Base-by-base conservation (phyloP, 129 eudicot species). In the Artemisia argyi region DNA sequence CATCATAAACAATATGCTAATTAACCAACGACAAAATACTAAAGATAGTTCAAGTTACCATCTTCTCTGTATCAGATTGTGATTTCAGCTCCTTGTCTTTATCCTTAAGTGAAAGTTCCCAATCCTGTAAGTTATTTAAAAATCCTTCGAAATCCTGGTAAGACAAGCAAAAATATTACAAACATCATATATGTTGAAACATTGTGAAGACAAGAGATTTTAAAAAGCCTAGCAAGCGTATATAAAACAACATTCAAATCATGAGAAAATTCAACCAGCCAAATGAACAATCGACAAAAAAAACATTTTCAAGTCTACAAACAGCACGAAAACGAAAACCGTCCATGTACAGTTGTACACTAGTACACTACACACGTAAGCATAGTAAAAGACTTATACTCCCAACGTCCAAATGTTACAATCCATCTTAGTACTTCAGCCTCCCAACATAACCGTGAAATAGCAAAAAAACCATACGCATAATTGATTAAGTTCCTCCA, bases 101-200 rank as follows among this genome's bases (percentile, higher is more conserved):
- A 61, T 84, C 91, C 77, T 88, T 88, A 44, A 80, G 53, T 18
- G 96, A 82, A 60, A 79, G 65, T 39, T 94, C 98, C 97, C 97
- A 94, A 18, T 94, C 93, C 83, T 94, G 91, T 81, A 94, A 86
- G 77, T 94, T 88, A 84, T 80, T 88, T 81, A 94, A 69, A 73
- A 94, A 86, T 22, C 99, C 99, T 83, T 88, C 82, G 76, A 90
- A 85, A 79, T 88, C 92, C 99, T 94, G 89, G 76, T 79, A 55
- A 46, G 14, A 73, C 74, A 81, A 62, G 50, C 51, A 69, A 57
- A 57, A 7, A 39, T 39, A 39, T 72, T 42, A 11, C 30, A 42
- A 72, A 76, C 47, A 48, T 71, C 66, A 28, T 64, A 13, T 48
- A 17, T 51, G 42, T 19, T 76, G 61, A 70, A 16, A 70, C 59